A percentile compares a stretch with the other conserved stretches of the same genome.
phyloP scores from a whole-genome alignment of 2,329 filamentous ascomycete genomes.

The Spiromastix sp. region DNA sequence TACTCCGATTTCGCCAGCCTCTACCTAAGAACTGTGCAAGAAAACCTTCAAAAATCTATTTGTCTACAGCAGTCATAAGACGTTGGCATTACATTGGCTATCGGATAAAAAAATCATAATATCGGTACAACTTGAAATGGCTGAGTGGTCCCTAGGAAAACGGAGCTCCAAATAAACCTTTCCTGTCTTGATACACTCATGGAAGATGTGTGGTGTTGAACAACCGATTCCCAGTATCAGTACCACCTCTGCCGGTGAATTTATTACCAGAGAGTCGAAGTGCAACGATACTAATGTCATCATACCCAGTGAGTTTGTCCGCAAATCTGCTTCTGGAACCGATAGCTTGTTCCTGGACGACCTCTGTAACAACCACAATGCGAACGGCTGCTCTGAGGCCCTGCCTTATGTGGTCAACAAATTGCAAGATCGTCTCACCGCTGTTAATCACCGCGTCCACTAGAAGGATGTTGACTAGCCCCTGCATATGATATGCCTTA shows the following conservation, averaged over 20 bases:
- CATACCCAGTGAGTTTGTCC: conserved; percentile 13
- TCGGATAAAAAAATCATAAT: too few species aligned
- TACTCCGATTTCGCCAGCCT: too few species aligned
- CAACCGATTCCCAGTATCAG: conserved; percentile 50
- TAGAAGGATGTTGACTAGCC: conserved; percentile 36
- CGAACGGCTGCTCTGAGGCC: conserved; percentile 25
- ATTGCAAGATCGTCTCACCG: conserved; percentile 41
- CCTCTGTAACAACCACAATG: conserved; percentile 47
- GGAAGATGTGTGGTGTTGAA: conserved; percentile 19
- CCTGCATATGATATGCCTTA: conserved; percentile 30
- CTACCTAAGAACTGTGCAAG: too few species aligned
- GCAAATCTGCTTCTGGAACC: conserved; percentile 7
- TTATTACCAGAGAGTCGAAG: conserved; percentile 48
- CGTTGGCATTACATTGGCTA: too few species aligned
- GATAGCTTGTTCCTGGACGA: conserved; percentile 38
- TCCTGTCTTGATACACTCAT: too few species aligned
- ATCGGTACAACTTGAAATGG: too few species aligned
- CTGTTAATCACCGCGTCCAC: conserved; percentile 54
- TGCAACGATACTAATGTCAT: conserved; percentile 36
- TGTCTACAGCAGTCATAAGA: too few species aligned
- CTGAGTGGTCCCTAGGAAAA: too few species aligned
- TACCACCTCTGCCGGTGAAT: conserved; percentile 41
- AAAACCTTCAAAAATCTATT: too few species aligned
- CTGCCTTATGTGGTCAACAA: conserved; percentile 37
- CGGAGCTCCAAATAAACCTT: too few species aligned